Evolutionary conservation across 352 stramenopile species (phyloP), one percentile per base, ranked within the genome.

Genomic region (Thraustochytrium striatum): DNA sequence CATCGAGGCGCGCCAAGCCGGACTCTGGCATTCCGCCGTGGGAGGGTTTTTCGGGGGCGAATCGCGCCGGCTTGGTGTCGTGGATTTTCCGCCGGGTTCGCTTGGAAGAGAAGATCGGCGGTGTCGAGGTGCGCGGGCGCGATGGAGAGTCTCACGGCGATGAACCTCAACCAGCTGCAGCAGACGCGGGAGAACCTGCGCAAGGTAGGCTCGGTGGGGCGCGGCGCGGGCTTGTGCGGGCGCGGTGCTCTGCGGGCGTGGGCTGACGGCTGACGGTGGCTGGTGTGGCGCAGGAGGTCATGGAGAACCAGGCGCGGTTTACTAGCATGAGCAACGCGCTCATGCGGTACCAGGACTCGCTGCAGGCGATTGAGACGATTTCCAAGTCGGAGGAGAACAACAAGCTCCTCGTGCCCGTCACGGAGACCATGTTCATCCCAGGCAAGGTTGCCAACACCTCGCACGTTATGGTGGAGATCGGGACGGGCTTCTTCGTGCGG

Each of bases 401-500:
- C 13, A 55, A 69, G 35, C 41, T 80, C 55, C 47, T 80, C 19
- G 72, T 80, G 39, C 72, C 72, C 8, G 36, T 80, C 36, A 80
- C 72, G 19, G 57, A 44, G 9, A 72, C 72, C 8, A 43, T 80
- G 33, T 80, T 72, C 33, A 41, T 80, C 5, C 72, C 72, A 16
- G 72, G 72, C 2, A n/a, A 57, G n/a, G 16, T 80, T n/a, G 33
- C 19, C 8, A 59, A 57, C 72, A 80, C 72, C 2, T 38, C 55
- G 30, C 72, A 72, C 43, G 72, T 80, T 25, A 72, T 38, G 19
- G 72, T 80, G 2, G 72, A 80, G 36, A 72, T 80, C 39, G 72
- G 72, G 32, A 80, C 72, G 13, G 72, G 72, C 25, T 80, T 80
- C 58, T 80, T 72, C 33, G 58, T 80, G n/a, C 44, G 55, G 52